A percentile compares a stretch with the other conserved stretches of the same genome.
Conservation (phyloP, 1,139 yeast genomes). For the Candida frijolesensis region DNA sequence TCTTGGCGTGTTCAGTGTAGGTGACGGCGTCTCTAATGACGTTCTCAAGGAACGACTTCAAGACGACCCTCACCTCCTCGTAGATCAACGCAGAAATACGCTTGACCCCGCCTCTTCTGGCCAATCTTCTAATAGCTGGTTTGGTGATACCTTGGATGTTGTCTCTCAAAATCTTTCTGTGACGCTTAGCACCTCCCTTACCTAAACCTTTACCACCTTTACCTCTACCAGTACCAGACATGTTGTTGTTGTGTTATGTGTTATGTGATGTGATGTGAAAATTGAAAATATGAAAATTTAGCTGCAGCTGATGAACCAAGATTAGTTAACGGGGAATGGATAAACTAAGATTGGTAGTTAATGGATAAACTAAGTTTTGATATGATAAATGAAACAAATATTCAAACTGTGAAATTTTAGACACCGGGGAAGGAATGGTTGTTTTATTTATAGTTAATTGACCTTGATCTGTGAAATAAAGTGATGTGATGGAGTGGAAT, state of each 20-base stretch:
- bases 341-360: too few species aligned
- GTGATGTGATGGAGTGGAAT: background rate
- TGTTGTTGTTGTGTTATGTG: background rate
- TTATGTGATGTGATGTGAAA: background rate
- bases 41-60: slow-evolving; percentile 93
- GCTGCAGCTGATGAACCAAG: background rate
- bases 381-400: too few species aligned
- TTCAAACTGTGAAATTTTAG: too few species aligned
- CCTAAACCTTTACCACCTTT: slow-evolving; percentile 99
- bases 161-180: slow-evolving; percentile 99
- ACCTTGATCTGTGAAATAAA: background rate
- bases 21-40: slow-evolving; percentile 99
- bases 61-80: slow-evolving; percentile 98
- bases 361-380: too few species aligned
- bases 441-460: background rate
- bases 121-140: slow-evolving; percentile 99
- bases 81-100: slow-evolving; percentile 98
- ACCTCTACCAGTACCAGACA: slow-evolving; percentile 78
- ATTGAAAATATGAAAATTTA: background rate
- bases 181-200: slow-evolving; percentile 99
- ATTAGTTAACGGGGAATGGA: background rate
- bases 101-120: slow-evolving; percentile 99
- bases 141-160: slow-evolving; percentile 99
- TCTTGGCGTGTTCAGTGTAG: slow-evolving; percentile 99
- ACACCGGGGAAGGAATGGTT: background rate